Conservation (phyloP, 495 filamentous ascomycete species). For the Letharia columbiana region DNA sequence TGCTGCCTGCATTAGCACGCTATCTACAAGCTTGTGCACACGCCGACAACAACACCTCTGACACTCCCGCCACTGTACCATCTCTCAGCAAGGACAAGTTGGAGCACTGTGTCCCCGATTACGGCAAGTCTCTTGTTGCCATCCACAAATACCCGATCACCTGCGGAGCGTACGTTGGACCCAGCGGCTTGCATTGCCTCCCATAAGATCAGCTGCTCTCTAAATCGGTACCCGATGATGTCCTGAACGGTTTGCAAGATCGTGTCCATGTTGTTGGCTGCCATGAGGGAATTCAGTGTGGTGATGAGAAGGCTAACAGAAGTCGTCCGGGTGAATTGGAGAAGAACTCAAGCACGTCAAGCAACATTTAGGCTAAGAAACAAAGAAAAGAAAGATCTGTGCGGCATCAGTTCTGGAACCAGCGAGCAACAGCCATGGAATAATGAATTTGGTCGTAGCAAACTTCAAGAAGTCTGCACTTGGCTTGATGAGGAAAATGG, state of each 20-base stretch:
- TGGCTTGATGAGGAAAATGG: background rate
- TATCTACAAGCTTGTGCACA: background rate
- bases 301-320: background rate
- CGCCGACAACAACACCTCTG: background rate
- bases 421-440: background rate
- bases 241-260: background rate
- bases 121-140: constrained; percentile 5
- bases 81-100: background rate
- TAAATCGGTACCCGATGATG: background rate
- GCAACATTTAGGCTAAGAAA: background rate
- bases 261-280: background rate
- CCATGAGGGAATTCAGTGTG: background rate
- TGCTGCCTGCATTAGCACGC: background rate
- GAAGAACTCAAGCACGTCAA: background rate
- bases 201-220: background rate
- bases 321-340: background rate
- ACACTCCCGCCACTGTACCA: background rate
- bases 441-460: background rate
- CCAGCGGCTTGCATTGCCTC: constrained; percentile 3
- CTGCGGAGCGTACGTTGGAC: background rate
- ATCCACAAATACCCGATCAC: background rate
- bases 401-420: background rate
- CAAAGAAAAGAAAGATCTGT: background rate
- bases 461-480: background rate
- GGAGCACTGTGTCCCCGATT: background rate